Conservation (phyloP, 495 filamentous ascomycete species). For the Neurospora sp. region DNA sequence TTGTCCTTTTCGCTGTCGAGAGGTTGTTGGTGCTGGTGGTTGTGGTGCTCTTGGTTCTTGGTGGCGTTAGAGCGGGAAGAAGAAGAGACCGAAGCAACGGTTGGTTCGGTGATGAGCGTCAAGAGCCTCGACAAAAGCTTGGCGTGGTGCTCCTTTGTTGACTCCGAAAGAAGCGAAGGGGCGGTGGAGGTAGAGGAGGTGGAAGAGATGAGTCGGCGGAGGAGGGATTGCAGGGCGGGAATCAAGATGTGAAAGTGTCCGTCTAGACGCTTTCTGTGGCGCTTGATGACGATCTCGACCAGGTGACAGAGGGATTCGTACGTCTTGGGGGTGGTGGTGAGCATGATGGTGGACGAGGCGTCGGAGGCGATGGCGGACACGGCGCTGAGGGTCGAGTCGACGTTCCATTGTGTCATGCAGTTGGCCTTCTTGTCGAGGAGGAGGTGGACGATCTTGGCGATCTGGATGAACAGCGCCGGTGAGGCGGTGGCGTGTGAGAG, state of each 20-base stretch:
- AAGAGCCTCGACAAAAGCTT: constrained; percentile 59
- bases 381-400: constrained; percentile 51
- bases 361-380: constrained; percentile 45
- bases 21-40: background rate
- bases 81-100: constrained; percentile 53
- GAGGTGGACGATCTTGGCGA: constrained; percentile 43
- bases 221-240: constrained; percentile 49
- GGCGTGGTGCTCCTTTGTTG: constrained; percentile 40
- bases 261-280: constrained; percentile 35
- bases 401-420: constrained; percentile 57
- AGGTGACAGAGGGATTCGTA: constrained; percentile 50
- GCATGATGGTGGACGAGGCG: background rate
- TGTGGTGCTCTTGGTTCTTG: background rate
- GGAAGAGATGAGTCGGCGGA: constrained; percentile 52
- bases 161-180: background rate
- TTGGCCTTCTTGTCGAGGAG: constrained; percentile 46
- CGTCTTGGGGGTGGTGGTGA: constrained; percentile 22
- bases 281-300: constrained; percentile 47
- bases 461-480: constrained; percentile 42
- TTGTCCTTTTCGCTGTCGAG: constrained; percentile 69
- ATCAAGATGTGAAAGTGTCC: constrained; percentile 60
- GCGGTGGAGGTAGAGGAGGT: constrained; percentile 18
- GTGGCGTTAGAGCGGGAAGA: constrained; percentile 26
- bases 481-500: background rate
- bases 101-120: constrained; percentile 69